phyloP scores from a whole-genome alignment of 2,329 filamentous ascomycete genomes.

The Beauveria medogensis region DNA sequence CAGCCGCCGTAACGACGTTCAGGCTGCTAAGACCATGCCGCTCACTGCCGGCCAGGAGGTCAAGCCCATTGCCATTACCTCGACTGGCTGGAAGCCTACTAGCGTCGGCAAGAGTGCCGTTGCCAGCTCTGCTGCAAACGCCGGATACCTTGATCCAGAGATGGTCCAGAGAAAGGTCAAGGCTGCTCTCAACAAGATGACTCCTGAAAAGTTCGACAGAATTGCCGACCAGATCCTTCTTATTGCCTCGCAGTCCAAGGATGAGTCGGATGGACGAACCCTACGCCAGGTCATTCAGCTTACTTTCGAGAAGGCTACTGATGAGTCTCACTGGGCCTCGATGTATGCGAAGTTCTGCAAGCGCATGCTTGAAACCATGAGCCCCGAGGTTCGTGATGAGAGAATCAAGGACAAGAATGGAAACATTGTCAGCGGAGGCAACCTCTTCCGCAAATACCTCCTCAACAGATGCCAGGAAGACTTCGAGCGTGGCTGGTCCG shows the following conservation, averaged over 20 bases:
- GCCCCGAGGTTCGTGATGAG: conserved; percentile 87
- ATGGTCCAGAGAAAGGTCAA: conserved; percentile 99
- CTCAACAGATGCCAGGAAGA: conserved; percentile 98
- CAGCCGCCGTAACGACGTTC: conserved; percentile 62
- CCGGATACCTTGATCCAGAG: conserved; percentile 69
- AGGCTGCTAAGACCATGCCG: conserved; percentile 81
- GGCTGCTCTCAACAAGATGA: conserved; percentile 99
- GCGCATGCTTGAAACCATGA: conserved; percentile 94
- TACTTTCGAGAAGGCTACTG: conserved; percentile 97
- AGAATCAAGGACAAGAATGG: conserved; percentile 86
- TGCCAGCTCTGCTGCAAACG: conserved; percentile 32
- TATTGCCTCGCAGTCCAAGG: conserved; percentile 91
- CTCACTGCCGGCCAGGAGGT: conserved; percentile 77
- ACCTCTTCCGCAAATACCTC: conserved; percentile 95
- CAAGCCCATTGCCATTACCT: conserved; percentile 65
- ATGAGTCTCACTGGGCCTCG: conserved; percentile 95
- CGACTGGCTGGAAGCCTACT: conserved; percentile 83
- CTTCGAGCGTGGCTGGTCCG: conserved; percentile 95
- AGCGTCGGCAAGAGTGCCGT: conserved; percentile 47
- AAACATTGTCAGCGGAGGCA: conserved; percentile 82
- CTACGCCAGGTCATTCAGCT: conserved; percentile 97
- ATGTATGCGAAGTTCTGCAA: conserved; percentile 99
- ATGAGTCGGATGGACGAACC: conserved; percentile 88
- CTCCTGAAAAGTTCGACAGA: conserved; percentile 95
- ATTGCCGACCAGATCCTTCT: conserved; percentile 88